Evolutionary conservation across 108 stramenopile species (phyloP).

Genomic region (Cyclotella baltica): DNA sequence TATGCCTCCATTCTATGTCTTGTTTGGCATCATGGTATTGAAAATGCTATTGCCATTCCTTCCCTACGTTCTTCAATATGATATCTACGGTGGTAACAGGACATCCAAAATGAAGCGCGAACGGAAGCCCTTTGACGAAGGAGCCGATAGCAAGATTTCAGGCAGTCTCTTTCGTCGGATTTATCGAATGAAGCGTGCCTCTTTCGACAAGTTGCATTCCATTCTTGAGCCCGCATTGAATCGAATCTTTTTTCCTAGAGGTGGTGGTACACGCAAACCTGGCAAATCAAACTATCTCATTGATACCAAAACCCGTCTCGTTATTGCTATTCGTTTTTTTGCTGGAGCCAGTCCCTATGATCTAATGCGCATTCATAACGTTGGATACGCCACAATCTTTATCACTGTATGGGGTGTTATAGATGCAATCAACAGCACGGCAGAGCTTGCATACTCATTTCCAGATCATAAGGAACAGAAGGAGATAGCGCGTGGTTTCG

Average conservation of each 20-base stretch:
- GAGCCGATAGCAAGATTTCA: neutral
- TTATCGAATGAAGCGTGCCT: neutral
- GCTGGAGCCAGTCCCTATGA: too few relatives aligned
- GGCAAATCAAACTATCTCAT: neutral
- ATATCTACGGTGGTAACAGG: neutral
- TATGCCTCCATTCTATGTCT: neutral
- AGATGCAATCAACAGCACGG: too few relatives aligned
- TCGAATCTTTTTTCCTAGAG: neutral
- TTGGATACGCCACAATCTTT: too few relatives aligned
- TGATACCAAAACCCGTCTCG: neutral
- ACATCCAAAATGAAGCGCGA: neutral
- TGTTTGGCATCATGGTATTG: neutral
- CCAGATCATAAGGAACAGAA: too few relatives aligned
- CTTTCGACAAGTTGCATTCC: neutral
- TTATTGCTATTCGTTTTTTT: too few relatives aligned
- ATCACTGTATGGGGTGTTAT: too few relatives aligned
- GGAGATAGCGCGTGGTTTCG: too few relatives aligned
- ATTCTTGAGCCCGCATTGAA: neutral
- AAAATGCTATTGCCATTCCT: neutral
- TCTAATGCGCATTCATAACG: too few relatives aligned
- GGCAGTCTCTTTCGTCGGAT: neutral
- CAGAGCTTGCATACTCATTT: too few relatives aligned
- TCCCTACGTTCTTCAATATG: neutral
- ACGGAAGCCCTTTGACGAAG: neutral
- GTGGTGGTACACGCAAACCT: neutral